Evolutionary conservation across 2,329 filamentous ascomycete species (phyloP).

Genomic region (Reticulascus tulasneorum): DNA sequence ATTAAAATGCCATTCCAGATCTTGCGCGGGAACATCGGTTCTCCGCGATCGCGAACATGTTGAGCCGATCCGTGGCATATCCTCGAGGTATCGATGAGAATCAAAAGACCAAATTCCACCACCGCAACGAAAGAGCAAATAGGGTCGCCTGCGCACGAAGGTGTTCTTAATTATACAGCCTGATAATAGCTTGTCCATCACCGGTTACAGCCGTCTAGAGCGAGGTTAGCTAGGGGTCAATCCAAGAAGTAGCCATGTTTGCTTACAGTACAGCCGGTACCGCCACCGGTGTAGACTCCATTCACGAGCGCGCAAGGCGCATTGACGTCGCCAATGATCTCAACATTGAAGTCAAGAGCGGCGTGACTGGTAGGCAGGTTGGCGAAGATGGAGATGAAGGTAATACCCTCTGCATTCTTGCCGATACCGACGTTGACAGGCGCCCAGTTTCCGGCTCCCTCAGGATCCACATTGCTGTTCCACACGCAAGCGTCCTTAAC

Average conservation of each 20-base stretch:
- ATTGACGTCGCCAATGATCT: slow-evolving; percentile 63
- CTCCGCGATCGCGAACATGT: slow-evolving; percentile 6
- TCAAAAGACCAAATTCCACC: slow-evolving; percentile 6
- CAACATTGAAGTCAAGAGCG: slow-evolving; percentile 72
- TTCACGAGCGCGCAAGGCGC: slow-evolving; percentile 61
- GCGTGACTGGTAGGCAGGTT: slow-evolving; percentile 73
- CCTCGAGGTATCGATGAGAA: slow-evolving; percentile 18
- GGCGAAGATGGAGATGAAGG: slow-evolving; percentile 79
- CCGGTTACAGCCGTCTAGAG: slow-evolving; percentile 37
- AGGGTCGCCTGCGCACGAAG: no score
- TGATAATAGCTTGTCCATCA: slow-evolving; percentile 39
- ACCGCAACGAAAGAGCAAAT: slow-evolving; percentile 19
- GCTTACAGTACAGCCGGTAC: slow-evolving; percentile 78
- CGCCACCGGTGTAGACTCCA: slow-evolving; percentile 56
- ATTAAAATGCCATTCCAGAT: slow-evolving; percentile 12
- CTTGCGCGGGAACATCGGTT: slow-evolving; percentile 11
- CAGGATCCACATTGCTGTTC: slow-evolving; percentile 46
- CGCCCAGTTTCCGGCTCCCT: slow-evolving; percentile 75
- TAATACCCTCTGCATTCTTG: slow-evolving; percentile 57
- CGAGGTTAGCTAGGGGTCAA: not conserved
- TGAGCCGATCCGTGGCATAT: slow-evolving; percentile 11
- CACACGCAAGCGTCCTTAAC: slow-evolving; percentile 72
- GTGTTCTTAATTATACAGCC: slow-evolving; percentile 32
- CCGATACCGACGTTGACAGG: slow-evolving; percentile 84
- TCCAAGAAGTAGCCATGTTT: not conserved